phyloP scores from a whole-genome alignment of 257 asterid species.

The Paraleonurus japonicus region DNA sequence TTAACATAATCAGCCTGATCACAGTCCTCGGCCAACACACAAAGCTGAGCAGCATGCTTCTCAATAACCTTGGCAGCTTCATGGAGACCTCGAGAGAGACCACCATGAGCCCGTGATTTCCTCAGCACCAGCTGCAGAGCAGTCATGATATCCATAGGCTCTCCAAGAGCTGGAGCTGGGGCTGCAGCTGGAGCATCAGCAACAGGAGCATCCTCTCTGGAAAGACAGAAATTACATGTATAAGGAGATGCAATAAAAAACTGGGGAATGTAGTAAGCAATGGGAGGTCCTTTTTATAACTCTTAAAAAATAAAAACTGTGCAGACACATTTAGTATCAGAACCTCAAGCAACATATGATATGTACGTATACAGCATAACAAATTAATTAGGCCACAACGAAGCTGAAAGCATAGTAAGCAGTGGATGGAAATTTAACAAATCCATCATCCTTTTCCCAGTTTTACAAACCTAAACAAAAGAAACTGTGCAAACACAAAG shows the following conservation, averaged over 20 bases:
- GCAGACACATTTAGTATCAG: not conserved
- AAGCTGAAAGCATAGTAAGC: too few relatives aligned
- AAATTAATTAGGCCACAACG: not conserved
- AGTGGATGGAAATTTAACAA: too few relatives aligned
- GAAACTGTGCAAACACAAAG: too few relatives aligned
- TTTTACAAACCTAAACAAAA: too few relatives aligned
- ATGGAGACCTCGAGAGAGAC: slow-evolving; percentile 64
- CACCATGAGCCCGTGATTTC: slow-evolving; percentile 71
- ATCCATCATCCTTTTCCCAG: too few relatives aligned
- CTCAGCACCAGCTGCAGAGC: slow-evolving; percentile 60
- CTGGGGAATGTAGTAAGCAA: not conserved
- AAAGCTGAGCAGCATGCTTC: slow-evolving; percentile 71
- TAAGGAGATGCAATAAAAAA: not conserved
- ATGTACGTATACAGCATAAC: not conserved
- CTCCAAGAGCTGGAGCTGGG: slow-evolving; percentile 53
- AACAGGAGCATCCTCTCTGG: slow-evolving; percentile 45
- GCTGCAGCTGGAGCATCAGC: slow-evolving; percentile 39
- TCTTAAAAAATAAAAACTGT: not conserved
- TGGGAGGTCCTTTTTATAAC: not conserved
- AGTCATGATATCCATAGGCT: slow-evolving; percentile 63
- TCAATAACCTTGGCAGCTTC: slow-evolving; percentile 68
- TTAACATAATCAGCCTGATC: slow-evolving; percentile 68
- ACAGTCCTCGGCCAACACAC: slow-evolving; percentile 71
- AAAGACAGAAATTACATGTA: not conserved
- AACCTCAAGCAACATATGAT: not conserved